Evolutionary conservation across 495 filamentous ascomycete species (phyloP), one percentile per base, ranked within the genome.

Genomic region (Tuber melanosporum): DNA sequence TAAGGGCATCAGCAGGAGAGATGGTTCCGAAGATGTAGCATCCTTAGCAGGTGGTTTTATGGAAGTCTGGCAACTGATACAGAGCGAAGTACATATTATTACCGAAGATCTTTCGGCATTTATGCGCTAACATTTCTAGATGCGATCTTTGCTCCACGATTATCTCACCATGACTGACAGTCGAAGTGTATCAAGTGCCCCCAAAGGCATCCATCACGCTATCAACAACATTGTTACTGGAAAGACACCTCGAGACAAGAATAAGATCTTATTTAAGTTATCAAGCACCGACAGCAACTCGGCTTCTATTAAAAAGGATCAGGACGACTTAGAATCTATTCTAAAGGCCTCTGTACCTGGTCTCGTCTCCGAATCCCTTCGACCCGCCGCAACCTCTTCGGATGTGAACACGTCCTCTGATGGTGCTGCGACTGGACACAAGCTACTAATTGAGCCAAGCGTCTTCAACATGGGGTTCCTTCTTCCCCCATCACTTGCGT

Each of bases 401-500:
- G 82, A 85, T 70, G 78, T 74, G 15, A 89, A 87, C 75, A 83
- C 84, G n/a, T 86, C 85, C 46, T 86, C 87, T 36, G 85, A 91
- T 80, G 88, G 89, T 62, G 89, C 87, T 47, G 91, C 88, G 36
- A 92, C 89, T 71, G 90, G 89, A 26, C 93, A 93, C 85, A 95
- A 97, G 87, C 87, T 96, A 81, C 88, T 99, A 4, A 91, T 98
- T 52, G 93, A 97, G 83, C 94, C 95, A 19, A 97, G 92, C 80
- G 94, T 98, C 22, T 98, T 98, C 86, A 99, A 99, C 82, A 98
- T 99, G 90, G 92, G 93, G 75, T 86, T 97, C 69, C 88, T 99
- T 7, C 89, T 99, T 26, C 95, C 95, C 20, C 94, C 95, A n/a
- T 97, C 95, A 1, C 86, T 98, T 4, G 90, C 92, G 15, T 99